Conservation (phyloP, 2,329 filamentous ascomycete species). For the Trichothecium roseum region DNA sequence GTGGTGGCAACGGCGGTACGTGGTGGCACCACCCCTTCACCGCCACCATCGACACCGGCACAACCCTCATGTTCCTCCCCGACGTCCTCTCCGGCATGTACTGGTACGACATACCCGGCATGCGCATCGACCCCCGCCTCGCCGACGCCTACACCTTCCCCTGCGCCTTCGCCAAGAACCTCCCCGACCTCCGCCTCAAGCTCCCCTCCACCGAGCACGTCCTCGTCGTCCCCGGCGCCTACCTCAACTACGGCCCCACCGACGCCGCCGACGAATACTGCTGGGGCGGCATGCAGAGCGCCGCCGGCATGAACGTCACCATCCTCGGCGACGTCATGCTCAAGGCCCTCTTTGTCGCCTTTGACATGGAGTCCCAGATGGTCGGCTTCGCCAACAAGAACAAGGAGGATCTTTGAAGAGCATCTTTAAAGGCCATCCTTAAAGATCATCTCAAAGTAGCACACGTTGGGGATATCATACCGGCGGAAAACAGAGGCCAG, state of each 20-base stretch:
- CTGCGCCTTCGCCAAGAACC: slow-evolving; percentile 36
- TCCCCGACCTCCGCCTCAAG: slow-evolving; percentile 49
- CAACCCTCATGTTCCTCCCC: slow-evolving; percentile 53
- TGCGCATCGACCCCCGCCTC: slow-evolving; percentile 32
- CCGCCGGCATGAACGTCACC: slow-evolving; percentile 34
- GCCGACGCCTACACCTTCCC: slow-evolving; percentile 46
- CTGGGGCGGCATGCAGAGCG: slow-evolving; percentile 66
- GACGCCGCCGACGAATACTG: slow-evolving; percentile 43
- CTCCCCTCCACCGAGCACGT: slow-evolving; percentile 37
- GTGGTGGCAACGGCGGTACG: slow-evolving; percentile 33
- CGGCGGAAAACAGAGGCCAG: no score
- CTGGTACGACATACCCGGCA: slow-evolving; percentile 43
- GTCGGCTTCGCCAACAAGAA: slow-evolving; percentile 35
- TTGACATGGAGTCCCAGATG: slow-evolving; percentile 39
- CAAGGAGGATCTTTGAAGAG: no score
- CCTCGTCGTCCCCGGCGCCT: slow-evolving; percentile 41
- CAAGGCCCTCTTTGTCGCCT: slow-evolving; percentile 67
- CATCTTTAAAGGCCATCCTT: no score
- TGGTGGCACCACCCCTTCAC: slow-evolving; percentile 36
- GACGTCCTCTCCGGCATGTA: slow-evolving; percentile 46
- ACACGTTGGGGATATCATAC: no score
- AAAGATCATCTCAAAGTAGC: no score
- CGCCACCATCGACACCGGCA: slow-evolving; percentile 59
- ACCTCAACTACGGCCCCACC: slow-evolving; percentile 44
- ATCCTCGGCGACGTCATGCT: slow-evolving; percentile 75